Conservation (phyloP, 1,139 yeast species). For the Lizanozyma gosingica region DNA sequence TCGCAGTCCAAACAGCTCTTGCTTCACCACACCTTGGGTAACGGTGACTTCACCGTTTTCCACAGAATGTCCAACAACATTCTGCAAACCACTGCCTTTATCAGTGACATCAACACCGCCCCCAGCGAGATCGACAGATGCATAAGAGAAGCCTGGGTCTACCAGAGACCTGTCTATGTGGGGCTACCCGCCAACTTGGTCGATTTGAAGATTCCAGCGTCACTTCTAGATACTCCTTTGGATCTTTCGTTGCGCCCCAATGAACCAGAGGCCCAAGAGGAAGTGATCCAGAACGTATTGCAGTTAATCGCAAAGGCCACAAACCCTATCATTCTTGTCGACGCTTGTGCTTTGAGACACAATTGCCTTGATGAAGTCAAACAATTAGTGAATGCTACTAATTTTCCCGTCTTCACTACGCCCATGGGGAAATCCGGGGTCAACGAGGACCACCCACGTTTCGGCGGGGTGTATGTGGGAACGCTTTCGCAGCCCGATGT, state of each 20-base stretch:
- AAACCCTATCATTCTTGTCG: slow-evolving; percentile 26
- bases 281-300: slow-evolving; percentile 21
- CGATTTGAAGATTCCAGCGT: slow-evolving; percentile 23
- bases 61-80: slow-evolving; percentile 46
- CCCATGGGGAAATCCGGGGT: slow-evolving; percentile 30
- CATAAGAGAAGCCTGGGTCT: slow-evolving; percentile 26
- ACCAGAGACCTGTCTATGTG: slow-evolving; percentile 31
- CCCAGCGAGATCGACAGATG: slow-evolving; percentile 27
- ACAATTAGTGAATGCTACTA: slow-evolving; percentile 20
- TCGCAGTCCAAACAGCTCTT: slow-evolving; percentile 52
- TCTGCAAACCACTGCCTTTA: slow-evolving; percentile 22
- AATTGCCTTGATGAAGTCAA: slow-evolving; percentile 22
- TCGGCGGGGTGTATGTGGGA: slow-evolving; percentile 26
- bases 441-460: slow-evolving; percentile 20
- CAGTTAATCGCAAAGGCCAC: slow-evolving; percentile 19
- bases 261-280: slow-evolving; percentile 21
- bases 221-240: slow-evolving; percentile 21
- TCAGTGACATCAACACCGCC: slow-evolving; percentile 21
- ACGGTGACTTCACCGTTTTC: slow-evolving; percentile 78
- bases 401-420: slow-evolving; percentile 21
- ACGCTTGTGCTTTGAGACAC: slow-evolving; percentile 31
- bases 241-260: slow-evolving; percentile 21
- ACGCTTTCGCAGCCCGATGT: slow-evolving; percentile 23
- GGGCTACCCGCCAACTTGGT: slow-evolving; percentile 33
- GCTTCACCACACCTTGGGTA: slow-evolving; percentile 64